Base-by-base conservation (phyloP, 2,329 filamentous ascomycete genomes). In the Sporothrix brasiliensis region DNA sequence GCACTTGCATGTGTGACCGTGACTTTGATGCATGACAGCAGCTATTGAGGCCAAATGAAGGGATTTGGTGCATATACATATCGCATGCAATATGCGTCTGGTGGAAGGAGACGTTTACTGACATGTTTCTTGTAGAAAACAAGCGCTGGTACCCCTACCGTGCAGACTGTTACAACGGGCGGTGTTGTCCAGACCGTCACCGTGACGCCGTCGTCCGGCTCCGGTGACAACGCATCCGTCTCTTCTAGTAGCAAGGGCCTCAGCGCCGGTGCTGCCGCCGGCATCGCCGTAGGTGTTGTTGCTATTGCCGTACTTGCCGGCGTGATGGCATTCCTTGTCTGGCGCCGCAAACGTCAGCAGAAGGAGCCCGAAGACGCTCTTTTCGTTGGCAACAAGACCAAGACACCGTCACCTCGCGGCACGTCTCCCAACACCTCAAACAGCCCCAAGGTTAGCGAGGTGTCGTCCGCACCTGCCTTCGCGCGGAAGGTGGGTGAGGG, bases 171-270 rank as follows among this genome's bases (percentile, higher is more conserved):
- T 11, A 89, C 86, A 0, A 80, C 82, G 7, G 83, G 81, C 11
- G 86, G 87, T 21, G 82, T 79, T 5, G 79, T 88, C 27, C 82
- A 81, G 70, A 89, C 86, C 1, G 83, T 89, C 3, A 88, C 85
- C 1, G 81, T 86, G 7, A 85, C 86, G 0, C 83, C 83, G 0
- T 58, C 69, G 54, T 19, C 73, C n/a, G 49, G 58, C 27, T 27
- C 70, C 0, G 65, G 65, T 3, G 21, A 72, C 0, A 16, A 69
- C 65, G 13, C 71, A 19, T 53, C 68, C 13, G 58, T 47, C n/a
- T 72, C 75, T 7, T 49, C 68, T 4, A 75, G 75, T 41, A 66
- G 73, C 61, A 74, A 71, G 66, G 77, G 79, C 4, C 78, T 87
- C 0, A 78, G 78, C 44, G 83, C 82, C 0, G 86, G 86, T 2